phyloP scores from a whole-genome alignment of 768 basidiomycete genomes.

The Chalciporus piperatus region DNA sequence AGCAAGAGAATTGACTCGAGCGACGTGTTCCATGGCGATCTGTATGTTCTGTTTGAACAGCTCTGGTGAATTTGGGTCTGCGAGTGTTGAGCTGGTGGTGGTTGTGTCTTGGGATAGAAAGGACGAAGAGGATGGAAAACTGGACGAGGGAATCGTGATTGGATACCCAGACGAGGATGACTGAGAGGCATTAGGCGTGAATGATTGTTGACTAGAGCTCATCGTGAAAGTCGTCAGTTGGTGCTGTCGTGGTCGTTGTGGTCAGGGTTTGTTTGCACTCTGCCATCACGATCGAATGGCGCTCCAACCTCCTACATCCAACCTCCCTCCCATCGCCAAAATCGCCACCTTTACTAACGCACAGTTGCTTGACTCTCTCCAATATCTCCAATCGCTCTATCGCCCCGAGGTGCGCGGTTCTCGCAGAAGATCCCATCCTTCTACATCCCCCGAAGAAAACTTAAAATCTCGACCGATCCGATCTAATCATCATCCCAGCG shows the following conservation, averaged over 20 bases:
- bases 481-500: background rate
- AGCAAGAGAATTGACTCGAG: conserved; percentile 47
- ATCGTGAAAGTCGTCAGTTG: background rate
- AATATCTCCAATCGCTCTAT: conserved; percentile 54
- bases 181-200: conserved; percentile 12
- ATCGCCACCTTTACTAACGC: conserved; percentile 36
- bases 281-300: conserved; percentile 9
- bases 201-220: conserved; percentile 14
- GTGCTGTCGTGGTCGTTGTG: no score
- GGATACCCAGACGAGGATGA: conserved; percentile 17
- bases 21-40: conserved; percentile 45
- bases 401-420: conserved; percentile 62
- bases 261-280: background rate
- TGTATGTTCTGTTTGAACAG: conserved; percentile 60
- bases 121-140: conserved; percentile 7
- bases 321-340: conserved; percentile 51
- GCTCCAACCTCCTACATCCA: conserved; percentile 43
- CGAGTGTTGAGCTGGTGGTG: conserved; percentile 13
- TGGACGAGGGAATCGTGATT: conserved; percentile 17
- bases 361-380: conserved; percentile 43
- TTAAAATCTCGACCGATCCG: background rate
- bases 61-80: conserved; percentile 58
- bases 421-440: conserved; percentile 34
- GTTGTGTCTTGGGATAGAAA: conserved; percentile 31
- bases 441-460: background rate